Conservation (phyloP, 805 yeast genomes). For the Yarrowia hollandica region DNA sequence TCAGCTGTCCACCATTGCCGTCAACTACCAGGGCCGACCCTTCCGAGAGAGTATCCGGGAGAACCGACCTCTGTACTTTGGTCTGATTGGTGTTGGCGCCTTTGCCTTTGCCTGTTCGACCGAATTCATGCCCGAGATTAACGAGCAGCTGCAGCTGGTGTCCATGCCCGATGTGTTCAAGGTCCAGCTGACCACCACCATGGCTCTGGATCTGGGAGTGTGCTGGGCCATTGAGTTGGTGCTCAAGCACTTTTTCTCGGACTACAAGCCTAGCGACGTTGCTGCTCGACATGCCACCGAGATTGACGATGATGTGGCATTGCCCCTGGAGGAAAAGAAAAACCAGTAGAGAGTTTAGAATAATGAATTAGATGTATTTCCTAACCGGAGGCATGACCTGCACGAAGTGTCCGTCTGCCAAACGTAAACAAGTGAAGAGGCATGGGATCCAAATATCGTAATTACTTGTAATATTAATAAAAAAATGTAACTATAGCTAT, state of each 20-base stretch:
- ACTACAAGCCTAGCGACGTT: constrained; percentile 88
- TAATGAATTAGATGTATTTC: constrained; percentile 25
- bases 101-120: constrained; percentile 90
- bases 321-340: constrained; percentile 35
- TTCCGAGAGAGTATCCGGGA: constrained; percentile 87
- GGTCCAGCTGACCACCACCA: constrained; percentile 67
- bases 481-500: too few relatives aligned
- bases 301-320: constrained; percentile 33
- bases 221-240: constrained; percentile 75
- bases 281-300: constrained; percentile 49
- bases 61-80: constrained; percentile 96
- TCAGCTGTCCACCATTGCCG: constrained; percentile 96
- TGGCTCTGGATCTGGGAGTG: constrained; percentile 72
- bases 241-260: constrained; percentile 82
- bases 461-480: too few relatives aligned
- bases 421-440: too few relatives aligned
- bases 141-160: constrained; percentile 88
- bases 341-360: constrained; percentile 31
- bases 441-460: too few relatives aligned
- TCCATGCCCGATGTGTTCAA: constrained; percentile 78
- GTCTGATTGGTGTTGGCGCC: constrained; percentile 84
- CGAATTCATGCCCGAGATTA: constrained; percentile 90
- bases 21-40: constrained; percentile 95
- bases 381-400: too few relatives aligned
- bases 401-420: too few relatives aligned